Percentiles rank a stretch among this genome's conserved stretches.
These are phyloP conservation scores for Trametes sanguinea DNA, from an alignment of 768 basidiomycete species.

Conservation along the genomic window DNA sequence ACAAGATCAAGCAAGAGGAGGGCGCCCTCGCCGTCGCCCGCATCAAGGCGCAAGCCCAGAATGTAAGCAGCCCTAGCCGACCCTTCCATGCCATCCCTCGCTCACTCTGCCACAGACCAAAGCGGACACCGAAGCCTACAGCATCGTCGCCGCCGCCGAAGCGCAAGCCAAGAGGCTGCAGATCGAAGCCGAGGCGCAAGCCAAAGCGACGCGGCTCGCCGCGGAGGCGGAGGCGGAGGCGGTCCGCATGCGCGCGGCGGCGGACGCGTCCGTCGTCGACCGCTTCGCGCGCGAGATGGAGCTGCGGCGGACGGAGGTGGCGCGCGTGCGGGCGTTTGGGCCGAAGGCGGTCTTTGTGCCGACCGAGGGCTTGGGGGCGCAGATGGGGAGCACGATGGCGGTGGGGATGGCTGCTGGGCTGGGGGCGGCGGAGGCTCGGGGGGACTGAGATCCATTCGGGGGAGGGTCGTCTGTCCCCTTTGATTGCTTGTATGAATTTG, in stretches of 20 bases:
- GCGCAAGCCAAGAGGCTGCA: slow-evolving; percentile 65
- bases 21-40: slow-evolving; percentile 75
- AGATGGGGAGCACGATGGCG: slow-evolving; percentile 63
- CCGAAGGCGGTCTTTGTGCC: slow-evolving; percentile 70
- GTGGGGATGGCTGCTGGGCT: slow-evolving; percentile 45
- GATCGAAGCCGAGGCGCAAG: slow-evolving; percentile 77
- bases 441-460: not conserved
- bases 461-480: no score
- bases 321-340: slow-evolving; percentile 65
- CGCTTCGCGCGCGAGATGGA: slow-evolving; percentile 78
- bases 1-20: slow-evolving; percentile 84
- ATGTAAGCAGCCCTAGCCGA: slow-evolving; percentile 35
- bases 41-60: slow-evolving; percentile 68
- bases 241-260: slow-evolving; percentile 60
- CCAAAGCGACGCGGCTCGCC: slow-evolving; percentile 73
- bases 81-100: not conserved
- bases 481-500: no score
- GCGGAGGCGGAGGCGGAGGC: slow-evolving; percentile 78
- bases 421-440: slow-evolving; percentile 11
- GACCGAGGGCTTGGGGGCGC: slow-evolving; percentile 56
- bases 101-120: slow-evolving; percentile 44
- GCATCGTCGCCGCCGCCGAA: slow-evolving; percentile 70
- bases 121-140: slow-evolving; percentile 77
- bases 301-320: slow-evolving; percentile 64
- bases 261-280: slow-evolving; percentile 62